These are phyloP conservation scores for Ceratocystis papillata DNA, from an alignment of 2,329 filamentous ascomycete species.

Conservation along the genomic window DNA sequence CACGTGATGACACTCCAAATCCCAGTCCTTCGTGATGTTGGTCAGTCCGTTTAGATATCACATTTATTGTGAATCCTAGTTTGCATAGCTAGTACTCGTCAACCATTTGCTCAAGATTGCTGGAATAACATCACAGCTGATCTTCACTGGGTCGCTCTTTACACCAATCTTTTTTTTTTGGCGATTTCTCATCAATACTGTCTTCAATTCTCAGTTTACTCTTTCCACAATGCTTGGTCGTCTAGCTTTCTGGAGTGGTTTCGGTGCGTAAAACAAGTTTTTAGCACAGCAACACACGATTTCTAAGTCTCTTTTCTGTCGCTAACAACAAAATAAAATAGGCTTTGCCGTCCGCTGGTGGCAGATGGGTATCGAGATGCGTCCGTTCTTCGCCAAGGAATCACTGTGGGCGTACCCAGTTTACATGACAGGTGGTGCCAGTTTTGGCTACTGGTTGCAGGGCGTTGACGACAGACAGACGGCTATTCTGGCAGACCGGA, in stretches of 20 bases:
- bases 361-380: constrained; percentile 98
- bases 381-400: constrained; percentile 75
- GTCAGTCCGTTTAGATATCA: neutral
- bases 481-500: constrained; percentile 64
- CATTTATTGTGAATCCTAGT: neutral
- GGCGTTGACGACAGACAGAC: constrained; percentile 78
- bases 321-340: constrained; percentile 32
- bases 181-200: neutral
- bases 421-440: constrained; percentile 73
- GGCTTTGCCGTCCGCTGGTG: constrained; percentile 85
- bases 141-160: neutral
- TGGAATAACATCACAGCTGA: neutral
- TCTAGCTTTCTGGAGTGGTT: constrained; percentile 76
- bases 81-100: neutral
- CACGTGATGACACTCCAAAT: constrained; percentile 3
- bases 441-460: constrained; percentile 95
- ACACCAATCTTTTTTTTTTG: neutral
- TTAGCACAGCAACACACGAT: neutral
- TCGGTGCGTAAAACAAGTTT: constrained; percentile 53
- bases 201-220: constrained; percentile 1
- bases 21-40: neutral
- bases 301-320: neutral
- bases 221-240: constrained; percentile 46
- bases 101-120: neutral
- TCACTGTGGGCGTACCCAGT: constrained; percentile 86